Conservation (phyloP, 495 filamentous ascomycete genomes). For the Penicillium desertorum region DNA sequence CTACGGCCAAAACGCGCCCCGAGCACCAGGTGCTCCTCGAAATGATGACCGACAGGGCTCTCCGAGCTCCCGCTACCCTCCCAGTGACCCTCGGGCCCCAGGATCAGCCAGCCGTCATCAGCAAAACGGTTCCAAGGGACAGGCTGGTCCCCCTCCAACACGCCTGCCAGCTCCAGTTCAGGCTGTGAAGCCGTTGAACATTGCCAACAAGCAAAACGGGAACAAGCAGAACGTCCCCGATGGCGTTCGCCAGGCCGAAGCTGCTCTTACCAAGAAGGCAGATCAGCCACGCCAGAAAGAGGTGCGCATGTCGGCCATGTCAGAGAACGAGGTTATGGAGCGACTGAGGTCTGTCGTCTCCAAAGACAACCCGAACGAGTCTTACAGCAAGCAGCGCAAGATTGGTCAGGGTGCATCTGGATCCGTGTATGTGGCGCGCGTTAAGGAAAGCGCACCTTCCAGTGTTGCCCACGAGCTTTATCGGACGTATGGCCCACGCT, state of each 20-base stretch:
- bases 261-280: constrained; percentile 73
- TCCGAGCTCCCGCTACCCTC: constrained; percentile 38
- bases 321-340: constrained; percentile 94
- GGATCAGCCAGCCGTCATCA: constrained; percentile 48
- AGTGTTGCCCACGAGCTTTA: constrained; percentile 64
- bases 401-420: constrained; percentile 97
- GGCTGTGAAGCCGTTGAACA: constrained; percentile 84
- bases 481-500: constrained; percentile 64
- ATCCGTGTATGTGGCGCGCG: constrained; percentile 94
- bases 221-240: constrained; percentile 52
- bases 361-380: constrained; percentile 83
- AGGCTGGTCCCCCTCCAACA: constrained; percentile 43
- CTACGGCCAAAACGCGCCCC: constrained; percentile 27
- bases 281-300: constrained; percentile 72
- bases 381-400: constrained; percentile 98
- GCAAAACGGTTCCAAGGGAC: constrained; percentile 35
- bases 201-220: constrained; percentile 70
- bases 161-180: constrained; percentile 64
- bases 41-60: constrained; percentile 33
- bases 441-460: constrained; percentile 72
- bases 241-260: constrained; percentile 76
- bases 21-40: constrained; percentile 25
- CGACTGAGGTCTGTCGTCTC: constrained; percentile 90
- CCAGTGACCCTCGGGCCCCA: constrained; percentile 42
- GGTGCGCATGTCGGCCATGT: constrained; percentile 95